Percentiles rank a stretch among this genome's conserved stretches.
These are phyloP conservation scores for Rugonectria rugulosa DNA, from an alignment of 2,329 filamentous ascomycete genomes.

Conservation along the genomic window DNA sequence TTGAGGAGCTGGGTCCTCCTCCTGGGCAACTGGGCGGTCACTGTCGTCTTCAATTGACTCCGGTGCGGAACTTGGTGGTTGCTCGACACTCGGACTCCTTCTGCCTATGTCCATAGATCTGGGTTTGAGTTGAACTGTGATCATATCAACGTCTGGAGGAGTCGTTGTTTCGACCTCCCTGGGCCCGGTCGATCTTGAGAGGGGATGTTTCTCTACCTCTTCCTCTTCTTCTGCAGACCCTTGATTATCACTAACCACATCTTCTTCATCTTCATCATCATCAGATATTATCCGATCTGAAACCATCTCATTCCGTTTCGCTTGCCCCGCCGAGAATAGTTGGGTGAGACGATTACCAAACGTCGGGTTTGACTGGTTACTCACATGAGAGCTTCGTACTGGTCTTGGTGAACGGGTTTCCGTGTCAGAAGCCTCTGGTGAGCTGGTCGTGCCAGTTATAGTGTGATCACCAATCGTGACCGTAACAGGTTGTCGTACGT, in stretches of 20 bases:
- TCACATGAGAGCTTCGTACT: slow-evolving; percentile 1
- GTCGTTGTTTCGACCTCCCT: too few species aligned
- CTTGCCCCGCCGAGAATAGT: slow-evolving; percentile 27
- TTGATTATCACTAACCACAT: too few species aligned
- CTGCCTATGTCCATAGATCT: background rate
- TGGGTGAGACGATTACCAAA: slow-evolving; percentile 30
- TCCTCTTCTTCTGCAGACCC: slow-evolving; percentile 10
- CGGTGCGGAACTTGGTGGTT: background rate
- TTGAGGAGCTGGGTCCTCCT: background rate
- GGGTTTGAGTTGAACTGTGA: background rate
- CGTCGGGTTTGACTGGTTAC: slow-evolving; percentile 22
- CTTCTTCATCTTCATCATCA: slow-evolving; percentile 11
- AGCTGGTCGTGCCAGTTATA: background rate
- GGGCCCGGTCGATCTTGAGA: slow-evolving; percentile 55
- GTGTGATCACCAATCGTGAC: slow-evolving; percentile 33
- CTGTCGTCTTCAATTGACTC: background rate
- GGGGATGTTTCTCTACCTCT: slow-evolving; percentile 50
- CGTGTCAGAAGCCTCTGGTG: background rate
- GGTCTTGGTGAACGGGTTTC: background rate
- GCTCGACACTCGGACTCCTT: background rate
- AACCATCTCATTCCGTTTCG: background rate
- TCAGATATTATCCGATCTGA: slow-evolving; percentile 22
- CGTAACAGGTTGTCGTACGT: slow-evolving; percentile 21
- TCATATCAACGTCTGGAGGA: background rate
- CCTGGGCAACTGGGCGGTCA: background rate